Percentiles rank a stretch among this genome's conserved stretches.
Conservation (phyloP, 73 alveolate genomes). For the Paramecium caudatum region DNA sequence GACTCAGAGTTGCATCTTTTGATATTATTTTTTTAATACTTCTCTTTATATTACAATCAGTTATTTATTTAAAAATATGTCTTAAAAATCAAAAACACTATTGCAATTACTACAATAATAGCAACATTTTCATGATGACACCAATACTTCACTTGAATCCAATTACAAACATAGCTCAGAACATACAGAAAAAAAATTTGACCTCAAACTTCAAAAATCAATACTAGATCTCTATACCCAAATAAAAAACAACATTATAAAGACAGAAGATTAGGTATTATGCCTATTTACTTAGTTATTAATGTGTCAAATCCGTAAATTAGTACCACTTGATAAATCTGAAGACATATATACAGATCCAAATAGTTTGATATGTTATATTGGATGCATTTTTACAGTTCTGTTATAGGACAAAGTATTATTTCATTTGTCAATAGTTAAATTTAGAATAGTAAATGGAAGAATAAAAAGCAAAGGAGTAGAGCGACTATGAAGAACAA, state of each 20-base stretch:
- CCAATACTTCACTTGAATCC: slow-evolving; percentile 31
- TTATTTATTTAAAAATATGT: slow-evolving; percentile 63
- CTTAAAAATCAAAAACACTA: slow-evolving; percentile 67
- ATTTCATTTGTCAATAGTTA: slow-evolving; percentile 18
- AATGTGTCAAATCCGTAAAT: slow-evolving; percentile 32
- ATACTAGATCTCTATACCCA: slow-evolving; percentile 41
- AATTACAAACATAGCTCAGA: slow-evolving; percentile 29
- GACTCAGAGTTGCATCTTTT: slow-evolving; percentile 59
- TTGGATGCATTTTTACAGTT: slow-evolving; percentile 64
- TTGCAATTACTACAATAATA: slow-evolving; percentile 15
- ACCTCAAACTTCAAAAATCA: slow-evolving; percentile 49
- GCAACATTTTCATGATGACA: slow-evolving; percentile 45
- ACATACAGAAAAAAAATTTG: slow-evolving; percentile 53
- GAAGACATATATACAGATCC: slow-evolving; percentile 30
- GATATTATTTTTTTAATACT: background rate
- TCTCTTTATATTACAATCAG: slow-evolving; percentile 34
- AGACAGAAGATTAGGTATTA: slow-evolving; percentile 40
- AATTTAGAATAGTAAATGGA: slow-evolving; percentile 66
- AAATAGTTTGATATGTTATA: slow-evolving; percentile 51
- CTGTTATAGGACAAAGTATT: slow-evolving; percentile 54
- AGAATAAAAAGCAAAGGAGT: slow-evolving; percentile 40
- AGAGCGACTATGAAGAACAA: slow-evolving; percentile 64
- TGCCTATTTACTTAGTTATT: background rate
- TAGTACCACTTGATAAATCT: slow-evolving; percentile 23
- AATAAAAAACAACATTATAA: slow-evolving; percentile 30